Evolutionary conservation across 1,284 basidiomycete species (phyloP).

Genomic region (Malassezia cuniculi): DNA sequence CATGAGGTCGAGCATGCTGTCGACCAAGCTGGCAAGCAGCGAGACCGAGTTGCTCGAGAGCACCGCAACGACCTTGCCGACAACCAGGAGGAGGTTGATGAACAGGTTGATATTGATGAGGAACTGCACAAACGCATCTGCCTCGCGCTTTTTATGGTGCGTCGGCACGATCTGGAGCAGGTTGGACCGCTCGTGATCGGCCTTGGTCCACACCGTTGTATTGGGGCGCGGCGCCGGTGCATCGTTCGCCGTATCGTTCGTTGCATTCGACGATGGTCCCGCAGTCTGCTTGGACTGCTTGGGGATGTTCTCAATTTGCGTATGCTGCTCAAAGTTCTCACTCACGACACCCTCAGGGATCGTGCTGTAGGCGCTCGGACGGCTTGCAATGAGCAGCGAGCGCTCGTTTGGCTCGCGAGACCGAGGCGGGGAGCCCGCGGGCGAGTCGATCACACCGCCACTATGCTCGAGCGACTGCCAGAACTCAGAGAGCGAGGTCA

Average conservation of each 20-base stretch:
- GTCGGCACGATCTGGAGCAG: conserved; percentile 38
- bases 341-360: too few species aligned
- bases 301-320: too few species aligned
- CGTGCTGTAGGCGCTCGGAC: too few species aligned
- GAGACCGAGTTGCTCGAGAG: conserved; percentile 52
- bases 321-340: too few species aligned
- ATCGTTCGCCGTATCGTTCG: neutral
- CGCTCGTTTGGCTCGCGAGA: too few species aligned
- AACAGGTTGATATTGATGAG: conserved; percentile 41
- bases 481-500: conserved; percentile 10
- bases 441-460: too few species aligned
- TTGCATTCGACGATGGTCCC: too few species aligned
- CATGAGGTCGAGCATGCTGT: conserved; percentile 51
- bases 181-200: conserved; percentile 29
- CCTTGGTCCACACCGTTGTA: conserved; percentile 12
- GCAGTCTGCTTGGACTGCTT: too few species aligned
- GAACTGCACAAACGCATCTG: conserved; percentile 28
- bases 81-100: conserved; percentile 49
- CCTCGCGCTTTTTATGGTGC: conserved; percentile 29
- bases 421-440: too few species aligned
- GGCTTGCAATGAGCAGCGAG: too few species aligned
- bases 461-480: neutral
- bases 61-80: conserved; percentile 50
- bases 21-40: conserved; percentile 51
- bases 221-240: neutral